Conservation (phyloP, 2,329 filamentous ascomycete species). For the Nemania bipapillata region DNA sequence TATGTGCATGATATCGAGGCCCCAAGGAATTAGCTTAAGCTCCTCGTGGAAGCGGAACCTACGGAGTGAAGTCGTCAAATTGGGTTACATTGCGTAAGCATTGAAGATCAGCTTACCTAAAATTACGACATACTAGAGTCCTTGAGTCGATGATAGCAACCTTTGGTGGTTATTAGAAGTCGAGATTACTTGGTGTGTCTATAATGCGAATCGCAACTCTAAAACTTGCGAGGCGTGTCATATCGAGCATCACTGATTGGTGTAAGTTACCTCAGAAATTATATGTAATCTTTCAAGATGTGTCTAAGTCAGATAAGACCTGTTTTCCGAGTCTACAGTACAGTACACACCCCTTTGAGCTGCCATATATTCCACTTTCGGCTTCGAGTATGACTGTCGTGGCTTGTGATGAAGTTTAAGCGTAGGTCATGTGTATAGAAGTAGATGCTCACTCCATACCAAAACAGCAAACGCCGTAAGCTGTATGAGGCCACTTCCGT, state of each 20-base stretch:
- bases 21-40: not conserved
- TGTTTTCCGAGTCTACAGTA: too few species aligned
- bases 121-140: not conserved
- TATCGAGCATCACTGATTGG: not conserved
- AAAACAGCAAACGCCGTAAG: not conserved
- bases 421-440: not conserved
- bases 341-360: not conserved
- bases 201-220: not conserved
- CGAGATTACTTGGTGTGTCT: not conserved
- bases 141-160: not conserved
- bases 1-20: not conserved
- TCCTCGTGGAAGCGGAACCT: conserved; percentile 7
- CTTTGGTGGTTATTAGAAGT: not conserved
- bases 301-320: not conserved
- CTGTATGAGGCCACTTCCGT: not conserved
- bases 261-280: not conserved
- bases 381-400: not conserved
- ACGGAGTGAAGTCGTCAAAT: conserved; percentile 1
- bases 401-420: not conserved
- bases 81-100: conserved; percentile 10
- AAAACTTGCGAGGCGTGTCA: not conserved
- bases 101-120: conserved; percentile 6
- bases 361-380: not conserved
- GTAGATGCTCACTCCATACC: conserved; percentile 3
- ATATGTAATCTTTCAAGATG: not conserved